Evolutionary conservation across 2,329 filamentous ascomycete genomes (phyloP), one percentile per base, ranked within the genome.

Genomic region (Sporothrix brasiliensis): DNA sequence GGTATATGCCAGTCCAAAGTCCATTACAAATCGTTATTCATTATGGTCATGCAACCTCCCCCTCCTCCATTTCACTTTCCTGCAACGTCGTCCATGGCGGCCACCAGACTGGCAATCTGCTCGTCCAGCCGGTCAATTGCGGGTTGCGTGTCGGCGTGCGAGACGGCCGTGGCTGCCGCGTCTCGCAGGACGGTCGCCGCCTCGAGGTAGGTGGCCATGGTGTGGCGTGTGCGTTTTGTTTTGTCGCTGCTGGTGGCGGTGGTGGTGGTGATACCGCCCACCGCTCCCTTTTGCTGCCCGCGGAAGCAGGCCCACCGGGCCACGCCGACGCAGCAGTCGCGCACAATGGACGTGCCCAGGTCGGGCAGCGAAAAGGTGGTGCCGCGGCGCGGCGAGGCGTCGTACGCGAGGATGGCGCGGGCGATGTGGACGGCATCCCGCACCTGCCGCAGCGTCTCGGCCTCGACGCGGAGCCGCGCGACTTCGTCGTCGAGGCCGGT

Each of bases 241-340:
- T 10, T 44, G 10, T 10, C 41, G 41, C 41, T 14, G 27, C 7
- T 11, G 65, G 70, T 27, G 69, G 70, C 27, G 69, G 56, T 50
- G 58, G 6, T 54, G 34, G 14, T 41, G 52, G 27, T 3, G 27
- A 30, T 30, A 30, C 27, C 27, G 3, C 27, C 27, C 27, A 30
- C 27, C 3, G 2, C 4, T 5, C 27, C 27, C 66, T 67, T 66
- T 44, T 27, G 39, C 2, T 4, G 54, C 5, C 69, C 71, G 2
- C 71, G 67, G 6, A 2, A 0, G 44, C 67, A 68, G 3, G 69
- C 69, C 69, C 67, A 71, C 5, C 41, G 44, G 30, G 67, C 34
- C 27, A 69, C 19, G 76, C 6, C 73, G 7, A 34, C 27, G 34
- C 70, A 72, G 50, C 73, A 73, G 61, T 74, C 72, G 6, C 74